Evolutionary conservation across 257 asterid genomes (phyloP), one percentile per base, ranked within the genome.

Genomic region (Solanum habrochaites): DNA sequence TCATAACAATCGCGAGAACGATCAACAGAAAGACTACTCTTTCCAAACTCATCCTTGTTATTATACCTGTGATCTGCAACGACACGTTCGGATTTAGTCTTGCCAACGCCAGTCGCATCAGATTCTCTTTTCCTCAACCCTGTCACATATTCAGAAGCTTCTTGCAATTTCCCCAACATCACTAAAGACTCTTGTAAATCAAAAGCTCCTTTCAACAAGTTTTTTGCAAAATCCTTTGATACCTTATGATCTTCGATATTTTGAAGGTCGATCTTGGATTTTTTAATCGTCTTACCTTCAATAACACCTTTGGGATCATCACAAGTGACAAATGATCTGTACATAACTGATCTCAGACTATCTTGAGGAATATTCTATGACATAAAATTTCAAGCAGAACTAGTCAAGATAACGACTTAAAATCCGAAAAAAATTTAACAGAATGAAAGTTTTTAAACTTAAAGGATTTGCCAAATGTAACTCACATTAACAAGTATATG

Each of bases 301-400:
- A 82, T 93, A 56, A 95, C 93, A 10, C 98, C 98, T 88, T 90
- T 94, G 6, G 97, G 94, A 86, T 93, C 98, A 85, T 92, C 95
- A 40, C 98, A 95, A 11, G 94, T 91, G 90, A 95, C 88, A 21
- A 95, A 93, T 40, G 98, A 93, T 92, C 96, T 90, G 85, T 93
- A 93, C 39, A 88, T 93, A 82, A 78, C 91, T 75, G 98, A 94
- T 92, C 92, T 94, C 40, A 88, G 73, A 40, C 93, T 89, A 91
- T 92, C 95, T 84, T 90, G 95, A 91, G 94, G 94, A 94, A 93
- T 95, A 83, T 91, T 94, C 94, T 90, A 82, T 47, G 6, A 56
- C 85, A 88, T 60, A 89, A 88, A 83, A 81, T 27, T 11, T 62
- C 64, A 85, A 25, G 25, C 18, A 85, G 91, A 88, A 85, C 85